phyloP scores from a whole-genome alignment of 768 basidiomycete genomes.

The Panaeolus papilionaceus region DNA sequence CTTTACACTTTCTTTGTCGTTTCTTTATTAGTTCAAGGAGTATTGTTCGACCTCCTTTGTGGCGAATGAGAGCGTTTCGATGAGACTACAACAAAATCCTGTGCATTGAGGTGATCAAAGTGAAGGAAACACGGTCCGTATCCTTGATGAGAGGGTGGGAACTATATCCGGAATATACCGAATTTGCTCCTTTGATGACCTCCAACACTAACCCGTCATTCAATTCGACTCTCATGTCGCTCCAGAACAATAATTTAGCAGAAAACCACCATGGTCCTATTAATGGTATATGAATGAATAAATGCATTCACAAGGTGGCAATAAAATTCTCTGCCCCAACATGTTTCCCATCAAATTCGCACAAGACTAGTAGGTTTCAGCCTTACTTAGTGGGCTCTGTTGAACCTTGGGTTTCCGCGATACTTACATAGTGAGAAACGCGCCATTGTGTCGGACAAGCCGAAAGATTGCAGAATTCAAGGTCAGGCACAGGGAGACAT shows the following conservation, averaged over 20 bases:
- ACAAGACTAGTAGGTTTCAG: no score
- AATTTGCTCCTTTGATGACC: background rate
- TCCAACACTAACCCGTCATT: no score
- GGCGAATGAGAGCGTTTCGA: slow-evolving; percentile 2
- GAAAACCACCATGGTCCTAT: background rate
- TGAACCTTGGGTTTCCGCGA: background rate
- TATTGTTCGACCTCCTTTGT: slow-evolving; percentile 4
- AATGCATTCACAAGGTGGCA: background rate
- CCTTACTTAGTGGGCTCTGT: no score
- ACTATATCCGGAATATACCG: background rate
- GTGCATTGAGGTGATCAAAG: background rate
- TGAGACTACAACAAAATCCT: slow-evolving; percentile 5
- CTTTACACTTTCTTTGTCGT: slow-evolving; percentile 11
- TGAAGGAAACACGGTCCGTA: slow-evolving; percentile 11
- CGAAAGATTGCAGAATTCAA: background rate
- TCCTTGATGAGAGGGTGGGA: background rate
- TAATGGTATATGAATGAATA: background rate
- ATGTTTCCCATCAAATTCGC: background rate
- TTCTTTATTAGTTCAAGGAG: slow-evolving; percentile 3
- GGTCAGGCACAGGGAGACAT: background rate
- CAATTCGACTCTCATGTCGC: background rate
- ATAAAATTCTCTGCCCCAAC: background rate
- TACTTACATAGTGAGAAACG: background rate
- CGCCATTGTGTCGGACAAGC: background rate
- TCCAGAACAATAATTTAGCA: background rate